Base-by-base conservation (phyloP, 345 rosid species). In the Viola odorata region DNA sequence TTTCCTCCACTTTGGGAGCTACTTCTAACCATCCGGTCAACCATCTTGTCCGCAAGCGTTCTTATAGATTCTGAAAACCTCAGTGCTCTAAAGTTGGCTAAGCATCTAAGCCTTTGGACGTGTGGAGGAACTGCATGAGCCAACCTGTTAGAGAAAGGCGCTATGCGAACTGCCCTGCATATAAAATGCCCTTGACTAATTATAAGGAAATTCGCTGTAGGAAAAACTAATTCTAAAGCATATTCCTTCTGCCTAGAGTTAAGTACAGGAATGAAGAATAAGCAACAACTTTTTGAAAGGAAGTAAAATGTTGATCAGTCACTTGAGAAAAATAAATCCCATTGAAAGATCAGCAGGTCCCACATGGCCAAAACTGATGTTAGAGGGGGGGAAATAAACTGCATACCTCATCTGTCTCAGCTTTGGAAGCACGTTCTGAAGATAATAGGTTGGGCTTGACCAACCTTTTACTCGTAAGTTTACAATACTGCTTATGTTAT, bases 141-240 rank as follows among this genome's bases (percentile, higher is more conserved):
- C 78, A 94, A 73, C 77, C 97, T 90, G 67, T 90, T 94, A 68
- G 96, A 90, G 75, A 94, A 94, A 45, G 99, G 99, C 14, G 97
- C 97, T 77, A 94, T 87, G 14, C 99, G 90, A 40, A 90, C 99
- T 66, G 96, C 96, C 77, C 99, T 94, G 85, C 65, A 71, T 48
- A 55, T 2, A 23, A 23, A 23, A 23, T 23, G 32, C 32, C 32
- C 32, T 23, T 23, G 32, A 23, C 32, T 23, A 23, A 23, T 23
- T 23, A 23, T 23, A 23, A 23, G 32, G 32, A 23, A 23, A 23
- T 23, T 23, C 2, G 32, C 32, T 0, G 32, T 23, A 23, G 32
- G 1, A 23, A 23, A 23, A 23, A 23, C 32, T 23, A 23, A 0
- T 23, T 23, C 32, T 23, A 23, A 23, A 23, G 32, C 32, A 23